Conservation (phyloP, 345 rosid genomes). For the Brassica cretica region DNA sequence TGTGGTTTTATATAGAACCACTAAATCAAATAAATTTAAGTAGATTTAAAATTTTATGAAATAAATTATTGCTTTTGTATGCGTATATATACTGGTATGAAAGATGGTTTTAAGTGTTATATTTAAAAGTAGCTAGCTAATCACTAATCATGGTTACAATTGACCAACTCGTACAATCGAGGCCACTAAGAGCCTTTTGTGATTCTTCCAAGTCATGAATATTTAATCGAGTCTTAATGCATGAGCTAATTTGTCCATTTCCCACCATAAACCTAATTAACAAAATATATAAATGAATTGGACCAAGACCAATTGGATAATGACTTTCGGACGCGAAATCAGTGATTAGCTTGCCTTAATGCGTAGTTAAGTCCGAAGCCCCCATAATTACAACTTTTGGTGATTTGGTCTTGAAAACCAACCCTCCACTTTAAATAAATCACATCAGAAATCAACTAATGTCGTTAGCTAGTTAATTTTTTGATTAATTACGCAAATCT, state of each 20-base stretch:
- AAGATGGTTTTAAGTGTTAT: background rate
- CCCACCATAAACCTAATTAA: constrained; percentile 39
- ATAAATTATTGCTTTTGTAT: too few species aligned
- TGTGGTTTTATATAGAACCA: background rate
- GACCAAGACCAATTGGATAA: constrained; percentile 36
- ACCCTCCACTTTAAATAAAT: constrained; percentile 30
- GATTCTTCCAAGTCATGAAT: constrained; percentile 40
- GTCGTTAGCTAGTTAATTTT: constrained; percentile 3
- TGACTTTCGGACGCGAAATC: constrained; percentile 43
- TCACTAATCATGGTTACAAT: constrained; percentile 35
- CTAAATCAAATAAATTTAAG: background rate
- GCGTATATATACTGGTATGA: background rate
- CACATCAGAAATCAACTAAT: background rate
- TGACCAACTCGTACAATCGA: constrained; percentile 39
- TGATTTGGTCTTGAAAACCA: constrained; percentile 29
- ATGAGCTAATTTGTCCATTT: constrained; percentile 45
- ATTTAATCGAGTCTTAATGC: constrained; percentile 38
- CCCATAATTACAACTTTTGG: constrained; percentile 38
- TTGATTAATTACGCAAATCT: constrained; percentile 25
- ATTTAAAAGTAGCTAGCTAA: background rate
- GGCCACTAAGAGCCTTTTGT: constrained; percentile 30
- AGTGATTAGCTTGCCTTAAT: constrained; percentile 36
- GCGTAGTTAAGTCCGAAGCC: constrained; percentile 34
- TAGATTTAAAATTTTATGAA: background rate
- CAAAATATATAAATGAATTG: constrained; percentile 14